A percentile compares a stretch with the other conserved stretches of the same genome.
phyloP scores from a whole-genome alignment of 352 stramenopile species.

The Pythium sukuiense region DNA sequence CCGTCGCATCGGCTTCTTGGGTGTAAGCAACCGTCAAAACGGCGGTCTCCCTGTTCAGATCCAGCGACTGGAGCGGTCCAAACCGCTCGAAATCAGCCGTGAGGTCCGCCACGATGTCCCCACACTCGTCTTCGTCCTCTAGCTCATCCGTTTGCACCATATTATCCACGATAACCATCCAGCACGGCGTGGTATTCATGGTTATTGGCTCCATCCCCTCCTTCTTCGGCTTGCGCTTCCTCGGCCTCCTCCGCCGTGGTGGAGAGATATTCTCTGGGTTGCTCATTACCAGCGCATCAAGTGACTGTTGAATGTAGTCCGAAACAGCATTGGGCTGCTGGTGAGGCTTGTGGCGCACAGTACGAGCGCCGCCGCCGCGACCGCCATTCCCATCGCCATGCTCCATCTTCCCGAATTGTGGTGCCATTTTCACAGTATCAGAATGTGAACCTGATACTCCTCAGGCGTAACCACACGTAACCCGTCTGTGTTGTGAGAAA shows the following conservation, averaged over 20 bases:
- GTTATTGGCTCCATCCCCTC: neutral
- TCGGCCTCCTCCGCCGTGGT: constrained; percentile 2
- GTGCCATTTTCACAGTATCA: neutral
- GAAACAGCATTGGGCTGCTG: constrained; percentile 18
- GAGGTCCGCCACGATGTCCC: constrained; percentile 37
- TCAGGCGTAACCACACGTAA: neutral
- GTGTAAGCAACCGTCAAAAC: constrained; percentile 24
- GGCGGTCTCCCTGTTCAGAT: constrained; percentile 13
- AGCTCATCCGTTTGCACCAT: constrained; percentile 36
- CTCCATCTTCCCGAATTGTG: neutral
- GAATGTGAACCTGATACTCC: neutral
- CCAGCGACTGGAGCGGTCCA: constrained; percentile 4
- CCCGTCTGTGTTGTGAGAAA: neutral
- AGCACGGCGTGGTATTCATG: neutral
- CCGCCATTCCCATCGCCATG: neutral
- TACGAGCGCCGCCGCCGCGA: neutral
- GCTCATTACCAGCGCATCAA: neutral
- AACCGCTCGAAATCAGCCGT: constrained; percentile 25
- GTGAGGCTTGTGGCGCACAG: constrained; percentile 23
- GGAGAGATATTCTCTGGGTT: neutral
- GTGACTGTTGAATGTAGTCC: constrained; percentile 17
- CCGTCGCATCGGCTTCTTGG: constrained; percentile 15
- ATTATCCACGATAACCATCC: constrained; percentile 4
- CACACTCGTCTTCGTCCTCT: constrained; percentile 42
- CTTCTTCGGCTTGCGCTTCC: neutral